Conservation (phyloP, 176 grass and related monocot genomes). For the Aegilops longissima region DNA sequence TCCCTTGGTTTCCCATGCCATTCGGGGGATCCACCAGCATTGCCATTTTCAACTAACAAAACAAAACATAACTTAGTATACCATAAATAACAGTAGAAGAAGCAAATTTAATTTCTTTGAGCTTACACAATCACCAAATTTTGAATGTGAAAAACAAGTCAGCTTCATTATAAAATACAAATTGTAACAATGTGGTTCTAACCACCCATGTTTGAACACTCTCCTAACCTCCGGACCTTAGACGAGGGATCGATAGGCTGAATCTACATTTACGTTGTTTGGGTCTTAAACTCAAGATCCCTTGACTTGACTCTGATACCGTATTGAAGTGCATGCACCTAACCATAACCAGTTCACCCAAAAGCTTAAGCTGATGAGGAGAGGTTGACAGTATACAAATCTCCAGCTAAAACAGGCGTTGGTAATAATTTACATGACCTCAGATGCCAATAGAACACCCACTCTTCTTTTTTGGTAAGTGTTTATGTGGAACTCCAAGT, state of each 20-base stretch:
- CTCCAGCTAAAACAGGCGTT: neutral
- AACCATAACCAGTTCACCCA: neutral
- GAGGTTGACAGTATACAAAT: neutral
- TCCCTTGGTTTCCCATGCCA: slow-evolving; percentile 44
- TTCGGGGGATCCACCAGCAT: slow-evolving; percentile 63
- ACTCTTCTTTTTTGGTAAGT: neutral
- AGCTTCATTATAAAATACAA: neutral
- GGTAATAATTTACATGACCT: neutral
- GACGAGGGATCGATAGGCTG: neutral
- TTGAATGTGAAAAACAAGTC: neutral
- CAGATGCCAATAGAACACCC: neutral
- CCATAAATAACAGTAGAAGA: neutral
- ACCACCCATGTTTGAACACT: neutral
- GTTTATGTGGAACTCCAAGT: neutral
- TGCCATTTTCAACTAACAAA: slow-evolving; percentile 45
- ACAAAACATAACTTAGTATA: neutral
- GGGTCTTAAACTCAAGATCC: neutral
- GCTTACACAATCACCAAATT: neutral
- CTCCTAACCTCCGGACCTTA: neutral
- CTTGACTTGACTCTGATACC: neutral
- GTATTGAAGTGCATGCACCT: neutral
- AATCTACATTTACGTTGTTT: too few species aligned
- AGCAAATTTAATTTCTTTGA: neutral
- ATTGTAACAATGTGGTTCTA: neutral
- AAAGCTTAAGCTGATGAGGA: neutral